Percentiles rank a stretch among this genome's conserved stretches.
Evolutionary conservation across 176 grass and related monocot genomes (phyloP).

Genomic region (Avena insularis): DNA sequence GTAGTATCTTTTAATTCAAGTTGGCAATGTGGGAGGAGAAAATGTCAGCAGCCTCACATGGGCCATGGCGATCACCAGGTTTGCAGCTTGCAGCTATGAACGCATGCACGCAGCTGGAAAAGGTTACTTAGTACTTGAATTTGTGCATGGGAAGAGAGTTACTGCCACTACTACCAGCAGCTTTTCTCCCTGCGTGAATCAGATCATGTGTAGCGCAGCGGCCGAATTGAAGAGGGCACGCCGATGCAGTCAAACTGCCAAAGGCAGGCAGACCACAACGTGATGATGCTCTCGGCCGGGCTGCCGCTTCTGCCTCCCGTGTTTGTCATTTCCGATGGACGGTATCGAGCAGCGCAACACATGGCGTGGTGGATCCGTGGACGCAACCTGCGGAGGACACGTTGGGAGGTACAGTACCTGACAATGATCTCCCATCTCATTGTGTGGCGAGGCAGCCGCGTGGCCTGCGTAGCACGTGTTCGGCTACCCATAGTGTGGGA

Average conservation of each 20-base stretch:
- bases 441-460: too few species aligned
- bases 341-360: too few species aligned
- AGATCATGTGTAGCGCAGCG: neutral
- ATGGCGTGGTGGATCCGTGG: too few species aligned
- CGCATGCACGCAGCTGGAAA: neutral
- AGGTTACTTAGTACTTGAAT: neutral
- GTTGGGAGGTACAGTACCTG: too few species aligned
- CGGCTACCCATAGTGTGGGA: too few species aligned
- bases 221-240: neutral
- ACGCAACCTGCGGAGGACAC: too few species aligned
- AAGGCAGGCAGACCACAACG: conserved; percentile 15
- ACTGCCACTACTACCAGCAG: too few species aligned
- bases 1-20: too few species aligned
- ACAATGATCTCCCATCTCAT: too few species aligned
- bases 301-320: too few species aligned
- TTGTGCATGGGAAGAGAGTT: neutral
- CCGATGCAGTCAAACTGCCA: conserved; percentile 5
- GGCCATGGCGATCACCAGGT: neutral
- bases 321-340: too few species aligned
- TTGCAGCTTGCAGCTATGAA: neutral
- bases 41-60: neutral
- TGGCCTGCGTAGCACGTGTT: too few species aligned
- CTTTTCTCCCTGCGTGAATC: neutral
- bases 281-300: neutral
- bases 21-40: neutral